Percentiles rank a stretch among this genome's conserved stretches.
Conservation (phyloP, 352 stramenopile species). For the Pythium periplocum region DNA sequence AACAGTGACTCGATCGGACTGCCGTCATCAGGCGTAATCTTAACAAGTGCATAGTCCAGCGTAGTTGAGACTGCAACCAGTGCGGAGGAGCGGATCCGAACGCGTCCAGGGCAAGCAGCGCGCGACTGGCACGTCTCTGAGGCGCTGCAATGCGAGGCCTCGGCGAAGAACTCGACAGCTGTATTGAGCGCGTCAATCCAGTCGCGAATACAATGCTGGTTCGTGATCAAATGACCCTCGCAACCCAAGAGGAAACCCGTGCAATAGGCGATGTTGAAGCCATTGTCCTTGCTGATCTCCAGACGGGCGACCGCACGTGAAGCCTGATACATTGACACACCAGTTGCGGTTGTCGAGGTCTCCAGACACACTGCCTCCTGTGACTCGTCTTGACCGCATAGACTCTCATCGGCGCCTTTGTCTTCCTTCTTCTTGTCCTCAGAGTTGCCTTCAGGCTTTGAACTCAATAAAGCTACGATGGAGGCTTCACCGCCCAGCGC, state of each 20-base stretch:
- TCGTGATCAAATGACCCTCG: constrained; percentile 72
- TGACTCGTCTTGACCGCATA: constrained; percentile 66
- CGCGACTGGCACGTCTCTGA: constrained; percentile 22
- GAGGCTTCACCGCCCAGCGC: constrained; percentile 10
- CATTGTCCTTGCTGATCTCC: constrained; percentile 59
- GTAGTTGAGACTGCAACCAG: constrained; percentile 31
- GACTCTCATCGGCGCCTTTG: constrained; percentile 39
- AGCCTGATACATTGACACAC: constrained; percentile 31
- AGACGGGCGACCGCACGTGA: constrained; percentile 54
- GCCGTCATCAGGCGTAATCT: constrained; percentile 14
- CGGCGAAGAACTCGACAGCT: constrained; percentile 58
- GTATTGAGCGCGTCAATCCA: constrained; percentile 64
- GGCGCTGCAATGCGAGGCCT: constrained; percentile 34
- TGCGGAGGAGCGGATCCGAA: constrained; percentile 29
- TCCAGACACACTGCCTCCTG: constrained; percentile 58
- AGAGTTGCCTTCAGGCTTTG: neutral
- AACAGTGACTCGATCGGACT: constrained; percentile 30
- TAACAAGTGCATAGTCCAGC: constrained; percentile 41
- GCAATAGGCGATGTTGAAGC: constrained; percentile 56
- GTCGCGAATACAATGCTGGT: constrained; percentile 70
- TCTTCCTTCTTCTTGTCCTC: constrained; percentile 4
- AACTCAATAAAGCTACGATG: constrained; percentile 2
- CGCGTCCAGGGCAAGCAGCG: constrained; percentile 36
- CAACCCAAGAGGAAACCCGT: constrained; percentile 72
- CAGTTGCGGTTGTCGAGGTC: constrained; percentile 16